A percentile compares a stretch with the other conserved stretches of the same genome.
Evolutionary conservation across 1,139 yeast species (phyloP).

Genomic region (Saccharomyces hybrid): DNA sequence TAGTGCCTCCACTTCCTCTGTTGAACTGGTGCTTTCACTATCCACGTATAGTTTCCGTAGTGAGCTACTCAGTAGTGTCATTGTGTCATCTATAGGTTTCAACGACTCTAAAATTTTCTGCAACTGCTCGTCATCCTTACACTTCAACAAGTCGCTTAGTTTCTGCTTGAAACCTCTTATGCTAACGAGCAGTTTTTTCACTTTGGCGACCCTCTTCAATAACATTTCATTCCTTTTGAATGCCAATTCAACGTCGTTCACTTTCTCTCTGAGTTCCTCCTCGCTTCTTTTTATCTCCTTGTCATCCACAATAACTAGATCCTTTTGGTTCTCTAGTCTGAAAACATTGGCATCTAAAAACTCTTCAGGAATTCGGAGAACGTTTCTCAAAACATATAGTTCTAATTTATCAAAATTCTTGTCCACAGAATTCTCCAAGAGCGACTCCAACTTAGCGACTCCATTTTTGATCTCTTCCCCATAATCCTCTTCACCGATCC

Average conservation of each 20-base stretch:
- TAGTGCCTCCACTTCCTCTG: slow-evolving; percentile 13
- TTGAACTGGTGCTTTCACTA: slow-evolving; percentile 23
- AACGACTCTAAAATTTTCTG: slow-evolving; percentile 14
- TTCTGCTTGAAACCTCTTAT: slow-evolving; percentile 9
- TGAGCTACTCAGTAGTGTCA: slow-evolving; percentile 21
- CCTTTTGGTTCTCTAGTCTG: slow-evolving; percentile 60
- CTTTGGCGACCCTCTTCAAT: slow-evolving; percentile 11
- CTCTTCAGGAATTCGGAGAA: slow-evolving; percentile 64
- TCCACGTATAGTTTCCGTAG: slow-evolving; percentile 22
- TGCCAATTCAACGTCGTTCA: slow-evolving; percentile 2
- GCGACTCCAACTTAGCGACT: slow-evolving; percentile 70
- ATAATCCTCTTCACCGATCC: slow-evolving; percentile 18
- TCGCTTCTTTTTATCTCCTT: background rate
- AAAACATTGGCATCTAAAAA: slow-evolving; percentile 60
- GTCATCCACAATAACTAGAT: slow-evolving; percentile 31
- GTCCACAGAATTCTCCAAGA: slow-evolving; percentile 73
- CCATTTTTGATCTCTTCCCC: slow-evolving; percentile 60
- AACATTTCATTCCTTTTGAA: slow-evolving; percentile 4
- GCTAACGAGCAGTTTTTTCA: slow-evolving; percentile 12
- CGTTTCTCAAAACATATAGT: slow-evolving; percentile 69
- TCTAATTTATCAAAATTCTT: slow-evolving; percentile 82
- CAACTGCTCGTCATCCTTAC: slow-evolving; percentile 6
- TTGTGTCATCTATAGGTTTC: slow-evolving; percentile 26
- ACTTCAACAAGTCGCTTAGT: slow-evolving; percentile 4
- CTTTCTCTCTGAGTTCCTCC: slow-evolving; percentile 1